Evolutionary conservation across 495 filamentous ascomycete genomes (phyloP).

Genomic region (Symbiotaphrina buchneri): DNA sequence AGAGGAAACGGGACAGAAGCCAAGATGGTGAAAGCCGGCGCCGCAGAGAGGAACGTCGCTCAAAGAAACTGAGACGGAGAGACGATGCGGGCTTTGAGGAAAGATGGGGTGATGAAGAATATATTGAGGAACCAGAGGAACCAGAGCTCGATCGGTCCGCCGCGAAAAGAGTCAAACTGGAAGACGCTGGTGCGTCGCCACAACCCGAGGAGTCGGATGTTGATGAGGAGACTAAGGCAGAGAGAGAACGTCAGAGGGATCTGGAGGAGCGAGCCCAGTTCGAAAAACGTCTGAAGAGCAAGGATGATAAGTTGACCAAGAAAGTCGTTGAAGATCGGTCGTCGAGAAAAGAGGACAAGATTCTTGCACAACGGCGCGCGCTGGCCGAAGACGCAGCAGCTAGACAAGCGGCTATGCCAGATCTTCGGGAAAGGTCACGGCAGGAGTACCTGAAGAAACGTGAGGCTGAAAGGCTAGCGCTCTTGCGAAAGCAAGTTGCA

Average conservation of each 20-base stretch:
- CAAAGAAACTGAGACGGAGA: constrained; percentile 28
- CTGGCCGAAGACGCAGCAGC: constrained; percentile 42
- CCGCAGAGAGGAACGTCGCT: constrained; percentile 15
- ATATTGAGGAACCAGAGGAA: constrained; percentile 21
- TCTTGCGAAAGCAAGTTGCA: constrained; percentile 75
- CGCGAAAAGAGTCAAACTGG: constrained; percentile 32
- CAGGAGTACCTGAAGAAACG: constrained; percentile 90
- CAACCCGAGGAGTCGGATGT: constrained; percentile 25
- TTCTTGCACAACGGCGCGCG: constrained; percentile 32
- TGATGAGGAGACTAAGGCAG: constrained; percentile 33
- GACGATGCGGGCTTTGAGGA: constrained; percentile 40
- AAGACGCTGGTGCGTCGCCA: constrained; percentile 26
- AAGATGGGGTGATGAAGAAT: constrained; percentile 62
- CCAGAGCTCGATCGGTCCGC: constrained; percentile 27
- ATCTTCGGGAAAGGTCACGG: constrained; percentile 59
- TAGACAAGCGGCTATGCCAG: constrained; percentile 41
- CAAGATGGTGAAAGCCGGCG: constrained; percentile 21
- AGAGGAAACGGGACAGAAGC: constrained; percentile 19
- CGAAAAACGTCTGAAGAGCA: constrained; percentile 42
- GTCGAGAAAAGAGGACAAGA: constrained; percentile 30
- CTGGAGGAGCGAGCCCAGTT: constrained; percentile 54
- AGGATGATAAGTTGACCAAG: constrained; percentile 48
- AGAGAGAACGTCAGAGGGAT: constrained; percentile 35
- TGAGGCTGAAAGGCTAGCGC: constrained; percentile 60
- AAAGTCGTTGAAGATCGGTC: constrained; percentile 44